These are phyloP conservation scores for Cornus kousa DNA, from an alignment of 148 eudicot species.

Conservation along the genomic window DNA sequence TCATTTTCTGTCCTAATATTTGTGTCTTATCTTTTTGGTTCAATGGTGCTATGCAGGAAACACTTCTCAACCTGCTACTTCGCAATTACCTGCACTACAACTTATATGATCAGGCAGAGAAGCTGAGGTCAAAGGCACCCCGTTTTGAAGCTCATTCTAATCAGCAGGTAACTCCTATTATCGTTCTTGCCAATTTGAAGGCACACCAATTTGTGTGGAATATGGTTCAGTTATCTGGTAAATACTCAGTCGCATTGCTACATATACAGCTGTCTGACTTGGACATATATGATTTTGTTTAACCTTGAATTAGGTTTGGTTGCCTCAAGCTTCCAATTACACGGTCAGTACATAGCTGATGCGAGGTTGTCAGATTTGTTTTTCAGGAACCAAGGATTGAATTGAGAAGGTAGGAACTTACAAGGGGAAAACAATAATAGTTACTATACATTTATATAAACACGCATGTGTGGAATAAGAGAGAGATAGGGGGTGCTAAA, in stretches of 20 bases:
- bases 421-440: no score
- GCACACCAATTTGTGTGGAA: background rate
- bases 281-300: background rate
- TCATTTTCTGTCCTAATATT: background rate
- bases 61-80: slow-evolving; percentile 86
- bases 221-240: background rate
- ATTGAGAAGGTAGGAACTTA: background rate
- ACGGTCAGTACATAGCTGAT: background rate
- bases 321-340: background rate
- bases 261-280: background rate
- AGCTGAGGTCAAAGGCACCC: slow-evolving; percentile 96
- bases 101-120: slow-evolving; percentile 95
- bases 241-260: background rate
- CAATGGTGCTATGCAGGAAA: slow-evolving; percentile 54
- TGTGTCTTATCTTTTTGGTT: background rate
- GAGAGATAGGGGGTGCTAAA: no score
- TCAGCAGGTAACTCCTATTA: slow-evolving; percentile 63
- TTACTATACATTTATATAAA: no score
- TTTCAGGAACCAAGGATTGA: background rate
- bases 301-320: background rate
- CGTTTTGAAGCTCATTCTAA: slow-evolving; percentile 98
- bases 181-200: background rate
- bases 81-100: slow-evolving; percentile 95
- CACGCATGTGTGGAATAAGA: no score
- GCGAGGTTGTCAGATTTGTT: no score